These are phyloP conservation scores for Fennellomyces sp. DNA, from an alignment of 371 early-diverging fungal genomes.

Conservation along the genomic window DNA sequence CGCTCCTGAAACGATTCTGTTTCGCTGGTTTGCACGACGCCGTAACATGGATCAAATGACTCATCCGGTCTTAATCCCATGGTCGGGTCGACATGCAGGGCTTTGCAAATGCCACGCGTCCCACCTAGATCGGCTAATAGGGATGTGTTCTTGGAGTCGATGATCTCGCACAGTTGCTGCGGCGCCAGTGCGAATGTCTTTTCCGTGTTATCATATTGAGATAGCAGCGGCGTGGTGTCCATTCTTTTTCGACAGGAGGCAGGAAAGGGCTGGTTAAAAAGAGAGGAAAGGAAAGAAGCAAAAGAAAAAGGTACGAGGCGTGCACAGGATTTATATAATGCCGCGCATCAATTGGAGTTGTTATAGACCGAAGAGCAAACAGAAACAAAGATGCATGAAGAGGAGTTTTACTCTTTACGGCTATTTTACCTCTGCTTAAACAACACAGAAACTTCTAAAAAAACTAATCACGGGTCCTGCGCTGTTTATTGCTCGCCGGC, in stretches of 20 bases:
- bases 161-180: constrained; percentile 45
- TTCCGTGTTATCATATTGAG: background rate
- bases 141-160: constrained; percentile 62
- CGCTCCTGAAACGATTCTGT: constrained; percentile 37
- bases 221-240: background rate
- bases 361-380: background rate
- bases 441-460: background rate
- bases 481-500: constrained; percentile 24
- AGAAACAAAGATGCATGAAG: background rate
- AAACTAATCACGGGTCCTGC: background rate
- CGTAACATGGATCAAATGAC: constrained; percentile 27
- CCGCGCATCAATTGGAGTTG: too few relatives aligned
- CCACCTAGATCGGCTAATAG: constrained; percentile 64
- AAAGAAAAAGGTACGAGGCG: background rate
- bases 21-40: constrained; percentile 9
- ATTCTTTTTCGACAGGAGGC: background rate
- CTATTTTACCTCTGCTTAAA: too few relatives aligned
- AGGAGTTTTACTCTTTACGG: too few relatives aligned
- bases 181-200: constrained; percentile 36
- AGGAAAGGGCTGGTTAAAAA: background rate
- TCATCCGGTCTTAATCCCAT: constrained; percentile 68
- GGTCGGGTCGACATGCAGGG: constrained; percentile 63
- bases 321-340: too few relatives aligned
- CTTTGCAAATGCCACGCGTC: constrained; percentile 46
- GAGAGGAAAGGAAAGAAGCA: background rate